Evolutionary conservation across 805 yeast species (phyloP).

Genomic region (Grigorovia humatica): DNA sequence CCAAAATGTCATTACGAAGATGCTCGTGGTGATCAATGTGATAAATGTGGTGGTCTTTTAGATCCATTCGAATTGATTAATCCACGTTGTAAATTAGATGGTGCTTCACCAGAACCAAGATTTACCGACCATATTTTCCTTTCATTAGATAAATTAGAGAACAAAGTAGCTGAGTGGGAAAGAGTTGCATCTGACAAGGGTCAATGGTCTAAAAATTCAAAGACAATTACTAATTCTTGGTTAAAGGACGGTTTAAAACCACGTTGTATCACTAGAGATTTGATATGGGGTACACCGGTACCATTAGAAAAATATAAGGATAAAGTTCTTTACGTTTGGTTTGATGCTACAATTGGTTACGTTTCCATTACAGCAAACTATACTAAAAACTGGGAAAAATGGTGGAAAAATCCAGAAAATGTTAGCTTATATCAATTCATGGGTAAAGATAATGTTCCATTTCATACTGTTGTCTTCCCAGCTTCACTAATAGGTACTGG

Average conservation of each 20-base stretch:
- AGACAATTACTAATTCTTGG: conserved; percentile 87
- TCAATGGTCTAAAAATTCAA: conserved; percentile 86
- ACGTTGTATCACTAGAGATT: conserved; percentile 93
- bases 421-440: conserved; percentile 89
- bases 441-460: conserved; percentile 99
- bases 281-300: conserved; percentile 97
- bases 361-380: conserved; percentile 93
- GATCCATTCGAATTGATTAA: conserved; percentile 89
- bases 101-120: conserved; percentile 67
- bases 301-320: conserved; percentile 79
- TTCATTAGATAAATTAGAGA: conserved; percentile 75
- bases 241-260: conserved; percentile 85
- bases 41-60: conserved; percentile 80
- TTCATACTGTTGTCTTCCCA: conserved; percentile 98
- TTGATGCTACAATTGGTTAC: conserved; percentile 96
- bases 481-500: conserved; percentile 80
- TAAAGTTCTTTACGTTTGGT: conserved; percentile 96
- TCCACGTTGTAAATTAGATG: conserved; percentile 92
- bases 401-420: conserved; percentile 94
- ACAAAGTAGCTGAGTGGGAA: conserved; percentile 63
- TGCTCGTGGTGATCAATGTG: conserved; percentile 99
- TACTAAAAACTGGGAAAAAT: conserved; percentile 64
- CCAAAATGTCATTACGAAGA: conserved; percentile 92
- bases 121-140: conserved; percentile 81
- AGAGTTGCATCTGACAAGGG: conserved; percentile 58